Conservation (phyloP, 1,284 basidiomycete species). For the Boletus holoroseus region DNA sequence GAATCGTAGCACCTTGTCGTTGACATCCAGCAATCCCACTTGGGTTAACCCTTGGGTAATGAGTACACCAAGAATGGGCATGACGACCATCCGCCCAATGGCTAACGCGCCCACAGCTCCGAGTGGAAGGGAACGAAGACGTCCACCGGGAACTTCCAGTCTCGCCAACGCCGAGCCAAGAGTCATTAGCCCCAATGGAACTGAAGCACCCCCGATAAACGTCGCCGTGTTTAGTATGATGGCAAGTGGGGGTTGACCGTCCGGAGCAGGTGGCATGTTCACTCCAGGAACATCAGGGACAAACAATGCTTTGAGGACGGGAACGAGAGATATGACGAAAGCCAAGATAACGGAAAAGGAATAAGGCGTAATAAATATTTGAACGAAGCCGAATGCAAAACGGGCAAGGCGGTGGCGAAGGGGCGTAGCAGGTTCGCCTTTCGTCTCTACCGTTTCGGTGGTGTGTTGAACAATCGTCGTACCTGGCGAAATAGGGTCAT, state of each 20-base stretch:
- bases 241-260: slow-evolving; percentile 69
- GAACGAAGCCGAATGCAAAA: slow-evolving; percentile 32
- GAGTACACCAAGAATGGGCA: slow-evolving; percentile 65
- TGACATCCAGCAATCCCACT: slow-evolving; percentile 44
- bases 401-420: slow-evolving; percentile 11
- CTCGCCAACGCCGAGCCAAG: slow-evolving; percentile 72
- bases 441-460: neutral
- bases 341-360: slow-evolving; percentile 61
- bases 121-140: slow-evolving; percentile 54
- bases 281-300: slow-evolving; percentile 43
- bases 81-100: slow-evolving; percentile 57
- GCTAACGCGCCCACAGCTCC: slow-evolving; percentile 63
- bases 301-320: slow-evolving; percentile 69
- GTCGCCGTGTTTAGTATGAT: slow-evolving; percentile 59
- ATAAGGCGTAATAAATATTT: slow-evolving; percentile 47
- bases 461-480: slow-evolving; percentile 6
- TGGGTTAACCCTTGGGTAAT: slow-evolving; percentile 51
- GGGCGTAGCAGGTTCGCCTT: neutral
- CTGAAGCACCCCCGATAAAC: slow-evolving; percentile 68
- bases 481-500: slow-evolving; percentile 4
- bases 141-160: slow-evolving; percentile 47
- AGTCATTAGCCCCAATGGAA: slow-evolving; percentile 69
- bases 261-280: slow-evolving; percentile 60
- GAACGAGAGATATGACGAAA: slow-evolving; percentile 62
- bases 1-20: slow-evolving; percentile 62